A percentile compares a stretch with the other conserved stretches of the same genome.
phyloP scores from a whole-genome alignment of 805 yeast genomes.

The Barnettozyma salicaria region DNA sequence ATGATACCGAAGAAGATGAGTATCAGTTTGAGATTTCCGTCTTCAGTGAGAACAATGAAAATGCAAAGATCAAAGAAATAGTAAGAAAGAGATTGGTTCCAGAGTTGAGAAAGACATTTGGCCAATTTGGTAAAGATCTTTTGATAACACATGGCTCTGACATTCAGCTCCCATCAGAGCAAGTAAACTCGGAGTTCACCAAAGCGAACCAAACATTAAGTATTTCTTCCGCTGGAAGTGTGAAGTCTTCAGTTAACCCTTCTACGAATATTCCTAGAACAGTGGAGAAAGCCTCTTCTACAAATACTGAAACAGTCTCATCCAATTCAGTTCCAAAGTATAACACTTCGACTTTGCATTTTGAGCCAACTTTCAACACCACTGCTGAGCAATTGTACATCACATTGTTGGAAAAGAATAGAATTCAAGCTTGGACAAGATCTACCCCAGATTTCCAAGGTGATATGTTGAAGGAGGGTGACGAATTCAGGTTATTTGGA shows the following conservation, averaged over 20 bases:
- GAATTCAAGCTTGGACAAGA: constrained; percentile 90
- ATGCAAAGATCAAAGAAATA: constrained; percentile 43
- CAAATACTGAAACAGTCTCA: constrained; percentile 15
- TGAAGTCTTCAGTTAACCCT: constrained; percentile 2
- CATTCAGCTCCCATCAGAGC: constrained; percentile 73
- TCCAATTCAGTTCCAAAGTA: constrained; percentile 45
- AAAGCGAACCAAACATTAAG: constrained; percentile 37
- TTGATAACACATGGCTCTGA: constrained; percentile 73
- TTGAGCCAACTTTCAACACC: constrained; percentile 79
- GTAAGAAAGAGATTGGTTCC: constrained; percentile 57
- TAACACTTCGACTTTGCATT: constrained; percentile 73
- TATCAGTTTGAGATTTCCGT: constrained; percentile 77
- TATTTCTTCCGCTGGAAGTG: constrained; percentile 10
- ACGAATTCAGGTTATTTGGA: constrained; percentile 69
- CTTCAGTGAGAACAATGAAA: constrained; percentile 48
- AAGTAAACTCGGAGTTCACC: constrained; percentile 53
- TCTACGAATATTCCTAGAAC: constrained; percentile 9
- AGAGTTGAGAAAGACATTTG: constrained; percentile 52
- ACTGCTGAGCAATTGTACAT: constrained; percentile 79
- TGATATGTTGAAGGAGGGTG: constrained; percentile 40
- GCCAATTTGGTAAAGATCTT: constrained; percentile 70
- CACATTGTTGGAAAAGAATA: constrained; percentile 67
- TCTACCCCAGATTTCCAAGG: constrained; percentile 55
- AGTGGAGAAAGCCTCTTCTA: constrained; percentile 12
- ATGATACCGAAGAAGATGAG: constrained; percentile 82